These are phyloP conservation scores for Takashimella koratensis DNA, from an alignment of 1,284 basidiomycete genomes.

Conservation along the genomic window DNA sequence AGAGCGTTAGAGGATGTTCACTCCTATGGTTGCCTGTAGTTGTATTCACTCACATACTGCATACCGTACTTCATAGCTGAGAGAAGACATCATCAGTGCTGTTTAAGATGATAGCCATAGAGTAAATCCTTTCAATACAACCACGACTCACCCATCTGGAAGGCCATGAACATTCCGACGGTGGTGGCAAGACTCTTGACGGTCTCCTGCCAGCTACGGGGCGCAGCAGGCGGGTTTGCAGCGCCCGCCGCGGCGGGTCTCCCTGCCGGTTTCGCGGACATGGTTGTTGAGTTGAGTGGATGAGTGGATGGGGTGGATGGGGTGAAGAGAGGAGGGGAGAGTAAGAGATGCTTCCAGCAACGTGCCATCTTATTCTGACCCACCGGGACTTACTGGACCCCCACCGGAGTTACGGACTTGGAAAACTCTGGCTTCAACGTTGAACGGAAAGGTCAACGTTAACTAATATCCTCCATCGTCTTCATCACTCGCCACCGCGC, in stretches of 20 bases:
- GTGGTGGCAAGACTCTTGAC: conserved; percentile 15
- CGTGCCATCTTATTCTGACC: no score
- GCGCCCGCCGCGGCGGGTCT: neutral
- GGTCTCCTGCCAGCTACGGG: neutral
- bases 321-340: no score
- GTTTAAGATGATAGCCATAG: neutral
- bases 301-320: neutral
- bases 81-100: neutral
- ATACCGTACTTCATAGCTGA: conserved; percentile 42
- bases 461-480: no score
- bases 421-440: no score
- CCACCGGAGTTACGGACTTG: no score
- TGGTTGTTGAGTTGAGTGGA: neutral
- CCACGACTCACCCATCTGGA: conserved; percentile 34
- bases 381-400: no score
- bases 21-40: conserved; percentile 7
- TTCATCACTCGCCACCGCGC: no score
- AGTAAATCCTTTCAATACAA: neutral
- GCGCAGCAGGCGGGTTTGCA: neutral
- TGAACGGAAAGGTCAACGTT: no score
- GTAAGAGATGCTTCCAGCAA: neutral
- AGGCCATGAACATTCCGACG: conserved; percentile 31
- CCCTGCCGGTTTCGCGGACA: neutral
- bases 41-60: conserved; percentile 29
- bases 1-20: conserved; percentile 7